Percentiles rank a stretch among this genome's conserved stretches.
Conservation (phyloP, 177 flowering plant genomes). For the Tripterygium wilfordii region DNA sequence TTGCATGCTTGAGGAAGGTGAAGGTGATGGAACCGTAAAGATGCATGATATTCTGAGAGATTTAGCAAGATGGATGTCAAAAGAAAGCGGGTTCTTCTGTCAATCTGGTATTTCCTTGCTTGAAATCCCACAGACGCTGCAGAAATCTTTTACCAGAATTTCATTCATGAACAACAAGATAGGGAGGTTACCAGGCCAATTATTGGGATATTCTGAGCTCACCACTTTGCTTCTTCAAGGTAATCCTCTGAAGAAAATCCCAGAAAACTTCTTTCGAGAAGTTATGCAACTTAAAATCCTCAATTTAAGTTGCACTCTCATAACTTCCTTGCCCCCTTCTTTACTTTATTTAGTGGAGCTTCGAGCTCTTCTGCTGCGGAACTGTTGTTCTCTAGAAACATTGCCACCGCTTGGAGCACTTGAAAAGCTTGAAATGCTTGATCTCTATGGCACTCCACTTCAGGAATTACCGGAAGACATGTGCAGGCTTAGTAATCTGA, state of each 20-base stretch:
- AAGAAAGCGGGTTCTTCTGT: not conserved
- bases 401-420: constrained; percentile 16
- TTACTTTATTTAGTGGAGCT: constrained; percentile 9
- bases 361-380: constrained; percentile 13
- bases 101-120: not conserved
- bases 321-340: constrained; percentile 15
- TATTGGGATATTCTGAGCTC: constrained; percentile 11
- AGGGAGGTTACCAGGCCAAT: not conserved
- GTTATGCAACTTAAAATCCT: constrained; percentile 11
- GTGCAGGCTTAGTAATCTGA: constrained; percentile 7
- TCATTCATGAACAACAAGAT: constrained; percentile 11
- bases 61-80: constrained; percentile 11
- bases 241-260: constrained; percentile 11
- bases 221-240: constrained; percentile 19
- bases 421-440: constrained; percentile 13
- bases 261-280: constrained; percentile 12
- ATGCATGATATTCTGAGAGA: constrained; percentile 12
- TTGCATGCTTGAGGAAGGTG: constrained; percentile 11
- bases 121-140: not conserved
- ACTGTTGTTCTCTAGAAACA: constrained; percentile 11
- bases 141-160: constrained; percentile 1
- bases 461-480: constrained; percentile 15
- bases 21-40: constrained; percentile 5
- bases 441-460: constrained; percentile 16
- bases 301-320: constrained; percentile 12